Conservation (phyloP, 2,329 filamentous ascomycete species). For the Colletotrichum lupini region DNA sequence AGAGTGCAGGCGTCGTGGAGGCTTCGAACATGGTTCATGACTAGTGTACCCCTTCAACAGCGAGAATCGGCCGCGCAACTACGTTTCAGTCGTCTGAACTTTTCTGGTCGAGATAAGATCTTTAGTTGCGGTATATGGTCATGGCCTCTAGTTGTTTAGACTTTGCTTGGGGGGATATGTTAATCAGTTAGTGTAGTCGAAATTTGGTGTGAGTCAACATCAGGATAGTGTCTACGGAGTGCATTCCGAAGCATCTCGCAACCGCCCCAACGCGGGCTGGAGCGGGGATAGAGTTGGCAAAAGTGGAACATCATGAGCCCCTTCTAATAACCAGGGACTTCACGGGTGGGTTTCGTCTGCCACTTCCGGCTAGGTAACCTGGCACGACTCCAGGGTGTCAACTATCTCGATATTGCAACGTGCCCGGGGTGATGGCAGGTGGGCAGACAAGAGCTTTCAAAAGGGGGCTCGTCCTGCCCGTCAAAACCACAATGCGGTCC, state of each 20-base stretch:
- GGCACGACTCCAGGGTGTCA: slow-evolving; percentile 20
- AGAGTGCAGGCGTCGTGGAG: slow-evolving; percentile 5
- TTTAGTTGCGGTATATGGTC: neutral
- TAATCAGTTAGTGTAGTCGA: no score
- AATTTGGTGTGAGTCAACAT: neutral
- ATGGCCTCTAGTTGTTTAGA: neutral
- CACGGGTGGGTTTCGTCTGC: slow-evolving; percentile 25
- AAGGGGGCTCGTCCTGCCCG: slow-evolving; percentile 16
- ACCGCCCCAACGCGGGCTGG: neutral
- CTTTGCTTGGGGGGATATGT: neutral
- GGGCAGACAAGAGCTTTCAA: slow-evolving; percentile 23
- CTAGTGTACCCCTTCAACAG: slow-evolving; percentile 12
- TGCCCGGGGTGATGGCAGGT: slow-evolving; percentile 1
- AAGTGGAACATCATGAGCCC: slow-evolving; percentile 30
- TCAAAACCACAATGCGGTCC: slow-evolving; percentile 6
- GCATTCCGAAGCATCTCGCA: neutral
- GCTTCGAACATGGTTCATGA: slow-evolving; percentile 31
- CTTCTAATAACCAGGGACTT: slow-evolving; percentile 29
- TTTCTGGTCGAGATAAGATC: neutral
- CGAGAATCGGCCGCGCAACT: neutral
- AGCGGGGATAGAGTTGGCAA: slow-evolving; percentile 30
- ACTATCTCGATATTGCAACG: slow-evolving; percentile 23
- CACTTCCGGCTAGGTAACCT: slow-evolving; percentile 16
- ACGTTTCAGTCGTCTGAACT: neutral
- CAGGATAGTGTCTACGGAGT: neutral